Base-by-base conservation (phyloP, 495 filamentous ascomycete species). In the Lophiostoma macrostomum region DNA sequence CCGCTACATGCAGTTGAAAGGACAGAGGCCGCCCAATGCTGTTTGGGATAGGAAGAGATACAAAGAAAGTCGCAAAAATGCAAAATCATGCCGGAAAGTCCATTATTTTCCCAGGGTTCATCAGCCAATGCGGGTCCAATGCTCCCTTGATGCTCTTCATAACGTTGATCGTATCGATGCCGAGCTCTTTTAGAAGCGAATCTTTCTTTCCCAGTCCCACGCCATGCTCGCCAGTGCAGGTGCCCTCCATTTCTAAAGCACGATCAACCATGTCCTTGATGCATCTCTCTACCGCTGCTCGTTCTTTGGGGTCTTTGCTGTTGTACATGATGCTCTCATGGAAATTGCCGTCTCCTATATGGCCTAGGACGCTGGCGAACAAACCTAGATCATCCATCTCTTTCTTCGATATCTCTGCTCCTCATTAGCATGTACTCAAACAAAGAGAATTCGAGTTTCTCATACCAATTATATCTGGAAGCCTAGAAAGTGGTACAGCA, bases 21-120 rank as follows among this genome's bases (percentile, higher is more conserved):
- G 39, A 55, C 43, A 39, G 40, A 48, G 31, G 31, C 57, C 57
- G 20, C 57, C 57, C 51, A 39, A 60, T 60, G 57, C 57, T 51
- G 29, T 4, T 37, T 43, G n/a, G 37, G 7, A 23, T 18, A 8
- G 16, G 16, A 34, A 49, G 23, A 48, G 44, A 39, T 36, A 32
- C 44, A 25, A 36, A 22, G 22, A 24, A 53, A 18, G 7, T 36
- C 18, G 16, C 11, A 20, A 12, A 38, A 41, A 46, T 25, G 13
- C 8, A 50, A 46, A 18, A 39, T 52, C 8, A 61, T n/a, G 42
- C 23, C 14, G 58, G 63, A 30, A 66, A 28, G 60, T 93, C 88
- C 63, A 93, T 87, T 34, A 95, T 91, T 71, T 95, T 94, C 4
- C 88, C 90, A 2, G 90, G 90, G 56, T 95, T 95, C 80, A 96